These are phyloP conservation scores for Phoenix dactylifera DNA, from an alignment of 176 grass and related monocot species.

Conservation along the genomic window DNA sequence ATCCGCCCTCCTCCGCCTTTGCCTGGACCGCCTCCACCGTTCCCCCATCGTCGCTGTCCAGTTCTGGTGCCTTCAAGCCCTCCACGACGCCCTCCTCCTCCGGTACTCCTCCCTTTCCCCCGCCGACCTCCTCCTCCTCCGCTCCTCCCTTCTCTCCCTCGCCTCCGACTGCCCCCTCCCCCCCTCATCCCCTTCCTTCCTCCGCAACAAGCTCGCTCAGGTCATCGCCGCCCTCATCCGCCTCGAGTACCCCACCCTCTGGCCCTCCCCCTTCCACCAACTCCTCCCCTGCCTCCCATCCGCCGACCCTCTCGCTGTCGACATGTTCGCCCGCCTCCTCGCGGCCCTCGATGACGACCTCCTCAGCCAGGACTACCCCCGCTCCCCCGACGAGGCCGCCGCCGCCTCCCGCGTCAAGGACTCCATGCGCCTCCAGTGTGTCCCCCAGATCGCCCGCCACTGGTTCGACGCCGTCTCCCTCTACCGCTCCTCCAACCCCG, in stretches of 20 bases:
- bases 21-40: constrained; percentile 59
- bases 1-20: constrained; percentile 61
- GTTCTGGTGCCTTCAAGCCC: constrained; percentile 92
- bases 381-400: constrained; percentile 34
- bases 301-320: constrained; percentile 36
- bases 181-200: constrained; percentile 48
- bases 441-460: constrained; percentile 81
- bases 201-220: constrained; percentile 91
- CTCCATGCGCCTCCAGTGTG: constrained; percentile 80
- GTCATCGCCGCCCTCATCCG: constrained; percentile 66
- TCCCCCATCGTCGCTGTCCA: constrained; percentile 50
- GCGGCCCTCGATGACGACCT: constrained; percentile 71
- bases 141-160: constrained; percentile 68
- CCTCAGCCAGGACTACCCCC: constrained; percentile 82
- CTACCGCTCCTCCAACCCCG: constrained; percentile 42
- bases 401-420: constrained; percentile 80
- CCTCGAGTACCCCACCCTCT: constrained; percentile 59
- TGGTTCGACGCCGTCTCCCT: constrained; percentile 55
- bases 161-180: constrained; percentile 28
- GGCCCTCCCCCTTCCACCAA: constrained; percentile 57
- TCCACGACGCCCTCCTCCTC: constrained; percentile 52
- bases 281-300: constrained; percentile 34
- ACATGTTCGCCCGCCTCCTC: constrained; percentile 91
- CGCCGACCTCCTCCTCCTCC: constrained; percentile 48
- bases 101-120: constrained; percentile 35